Base-by-base conservation (phyloP, 345 rosid species). In the Hibiscus mutabilis region DNA sequence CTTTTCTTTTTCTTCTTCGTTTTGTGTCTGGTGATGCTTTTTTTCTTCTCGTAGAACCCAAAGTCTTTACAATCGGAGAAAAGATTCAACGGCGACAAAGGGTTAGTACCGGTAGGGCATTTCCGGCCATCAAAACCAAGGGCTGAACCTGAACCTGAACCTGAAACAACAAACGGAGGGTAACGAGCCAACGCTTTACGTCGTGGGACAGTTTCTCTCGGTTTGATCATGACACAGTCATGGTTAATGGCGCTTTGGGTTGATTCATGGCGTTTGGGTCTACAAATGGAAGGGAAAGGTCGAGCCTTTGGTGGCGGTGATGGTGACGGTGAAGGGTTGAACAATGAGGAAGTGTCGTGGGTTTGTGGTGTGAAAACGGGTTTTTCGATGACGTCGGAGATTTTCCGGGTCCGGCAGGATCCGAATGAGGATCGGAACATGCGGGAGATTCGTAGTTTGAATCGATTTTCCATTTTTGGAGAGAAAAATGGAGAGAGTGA, bases 361-460 rank as follows among this genome's bases (percentile, higher is more conserved):
- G 22, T 77, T 67, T 65, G 76, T 15, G 82, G 78, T 40, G 69
- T 12, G 49, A 77, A 77, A 14, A 79, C 73, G 14, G 90, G 66
- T 21, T 74, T 85, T 37, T 89, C 89, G n/a, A 79, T 79, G 24
- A 86, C 91, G 74, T 88, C 98, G 72, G 86, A 77, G 40, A 85
- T 33, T 76, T 85, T 80, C 61, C 88, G 71, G 76, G 87, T 64
- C 59, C 87, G 82, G 78, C 98, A 92, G 7, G 91, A 80, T 52
- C 74, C 78, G 25, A 91, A 83, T 19, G 97, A 85, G 62, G 90
- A 73, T 2, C 83, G 87, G 71, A 90, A 80, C 74, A 90, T 75
- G 71, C 89, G 86, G 71, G 92, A 85, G 82, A 92, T 73, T 61
- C 86, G 76, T 60, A 75, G 85, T 76, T 77, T 91, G 74, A 91